A percentile compares a stretch with the other conserved stretches of the same genome.
phyloP scores from a whole-genome alignment of 176 grass and related monocot genomes.

The Musa beccarii region DNA sequence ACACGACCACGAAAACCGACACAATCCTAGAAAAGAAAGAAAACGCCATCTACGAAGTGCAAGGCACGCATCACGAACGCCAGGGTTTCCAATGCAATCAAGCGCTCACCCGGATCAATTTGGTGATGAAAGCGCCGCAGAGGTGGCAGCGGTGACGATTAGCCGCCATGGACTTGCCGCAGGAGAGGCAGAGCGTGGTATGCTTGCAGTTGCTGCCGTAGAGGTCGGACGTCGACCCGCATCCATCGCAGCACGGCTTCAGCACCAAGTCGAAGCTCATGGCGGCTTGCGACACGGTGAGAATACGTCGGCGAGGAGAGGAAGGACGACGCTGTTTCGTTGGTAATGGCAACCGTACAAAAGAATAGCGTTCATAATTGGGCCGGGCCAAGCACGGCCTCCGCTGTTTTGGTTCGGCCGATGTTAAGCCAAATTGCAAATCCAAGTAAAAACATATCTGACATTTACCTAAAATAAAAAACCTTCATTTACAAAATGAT shows the following conservation, averaged over 20 bases:
- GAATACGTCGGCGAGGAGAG: background rate
- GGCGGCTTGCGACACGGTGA: background rate
- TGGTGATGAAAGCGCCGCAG: conserved; percentile 50
- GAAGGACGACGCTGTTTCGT: background rate
- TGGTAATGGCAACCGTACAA: too few relatives aligned
- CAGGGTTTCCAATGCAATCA: background rate
- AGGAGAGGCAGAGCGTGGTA: conserved; percentile 58
- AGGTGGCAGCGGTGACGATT: conserved; percentile 28
- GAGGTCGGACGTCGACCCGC: conserved; percentile 41
- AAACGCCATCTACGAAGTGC: too few relatives aligned
- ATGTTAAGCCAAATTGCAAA: too few relatives aligned
- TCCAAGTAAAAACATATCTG: too few relatives aligned
- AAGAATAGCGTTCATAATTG: too few relatives aligned
- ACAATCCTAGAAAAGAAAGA: too few relatives aligned
- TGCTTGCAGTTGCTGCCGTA: conserved; percentile 57
- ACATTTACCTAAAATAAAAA: too few relatives aligned
- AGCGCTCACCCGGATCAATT: conserved; percentile 43
- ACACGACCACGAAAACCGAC: too few relatives aligned
- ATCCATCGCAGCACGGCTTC: conserved; percentile 51
- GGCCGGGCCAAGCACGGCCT: too few relatives aligned
- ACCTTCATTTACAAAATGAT: too few relatives aligned
- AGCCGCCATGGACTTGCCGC: conserved; percentile 44
- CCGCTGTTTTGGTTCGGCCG: too few relatives aligned
- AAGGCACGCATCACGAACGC: too few relatives aligned
- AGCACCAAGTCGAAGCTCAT: conserved; percentile 41